Percentiles rank a stretch among this genome's conserved stretches.
Evolutionary conservation across 345 rosid genomes (phyloP).

Genomic region (Nasturtium officinale): DNA sequence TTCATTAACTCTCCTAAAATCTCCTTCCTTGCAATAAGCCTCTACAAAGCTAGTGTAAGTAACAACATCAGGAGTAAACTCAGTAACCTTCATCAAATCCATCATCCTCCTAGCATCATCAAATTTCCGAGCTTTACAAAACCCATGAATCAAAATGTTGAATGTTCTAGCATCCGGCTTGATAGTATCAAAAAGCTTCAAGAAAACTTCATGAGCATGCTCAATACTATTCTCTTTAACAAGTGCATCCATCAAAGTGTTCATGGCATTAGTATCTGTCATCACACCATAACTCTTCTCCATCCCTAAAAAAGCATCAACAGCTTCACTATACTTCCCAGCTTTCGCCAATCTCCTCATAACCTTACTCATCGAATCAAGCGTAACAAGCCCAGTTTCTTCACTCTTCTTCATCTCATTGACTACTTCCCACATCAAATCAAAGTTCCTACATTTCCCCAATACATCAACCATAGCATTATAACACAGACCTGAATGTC

Average conservation of each 20-base stretch:
- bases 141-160: conserved; percentile 76
- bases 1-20: conserved; percentile 65
- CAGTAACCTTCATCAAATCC: conserved; percentile 60
- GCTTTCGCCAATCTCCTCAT: conserved; percentile 75
- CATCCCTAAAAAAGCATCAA: conserved; percentile 58
- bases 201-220: conserved; percentile 54
- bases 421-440: conserved; percentile 63
- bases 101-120: conserved; percentile 61
- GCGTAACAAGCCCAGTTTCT: conserved; percentile 52
- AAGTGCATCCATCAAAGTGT: conserved; percentile 73
- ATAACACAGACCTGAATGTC: conserved; percentile 51
- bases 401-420: conserved; percentile 58
- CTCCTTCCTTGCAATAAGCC: conserved; percentile 63
- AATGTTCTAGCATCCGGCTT: conserved; percentile 46
- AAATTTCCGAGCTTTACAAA: conserved; percentile 67
- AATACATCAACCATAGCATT: conserved; percentile 69
- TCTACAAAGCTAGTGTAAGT: conserved; percentile 74
- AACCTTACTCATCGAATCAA: conserved; percentile 62
- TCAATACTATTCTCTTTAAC: conserved; percentile 70
- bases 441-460: conserved; percentile 62
- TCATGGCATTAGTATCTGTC: conserved; percentile 55
- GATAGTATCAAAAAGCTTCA: conserved; percentile 42
- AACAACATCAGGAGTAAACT: conserved; percentile 58
- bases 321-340: conserved; percentile 56
- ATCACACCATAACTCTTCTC: conserved; percentile 58